A percentile compares a stretch with the other conserved stretches of the same genome.
phyloP scores from a whole-genome alignment of 78 protist species.

The Dictyostelium firmibasis region DNA sequence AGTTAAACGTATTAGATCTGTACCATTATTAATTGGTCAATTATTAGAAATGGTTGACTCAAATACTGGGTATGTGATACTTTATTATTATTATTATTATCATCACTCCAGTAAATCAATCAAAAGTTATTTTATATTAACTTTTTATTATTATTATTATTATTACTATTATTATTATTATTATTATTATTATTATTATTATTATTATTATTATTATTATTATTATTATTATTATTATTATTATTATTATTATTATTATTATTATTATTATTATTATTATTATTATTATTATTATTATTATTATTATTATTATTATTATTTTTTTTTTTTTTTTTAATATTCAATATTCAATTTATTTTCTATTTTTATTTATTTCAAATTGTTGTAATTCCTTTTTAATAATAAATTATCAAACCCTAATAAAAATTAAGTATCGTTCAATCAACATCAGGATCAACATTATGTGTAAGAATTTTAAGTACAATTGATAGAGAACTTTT shows the following conservation, averaged over 20 bases:
- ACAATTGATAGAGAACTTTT: constrained; percentile 99
- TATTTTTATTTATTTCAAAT: too few relatives aligned
- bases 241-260: too few relatives aligned
- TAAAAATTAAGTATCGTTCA: constrained; percentile 89
- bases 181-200: too few relatives aligned
- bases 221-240: too few relatives aligned
- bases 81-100: not conserved
- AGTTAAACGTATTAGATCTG: constrained; percentile 98
- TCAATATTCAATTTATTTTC: too few relatives aligned
- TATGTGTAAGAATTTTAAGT: constrained; percentile 97
- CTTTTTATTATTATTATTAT: not conserved
- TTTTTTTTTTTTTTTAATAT: too few relatives aligned
- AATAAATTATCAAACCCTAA: not conserved
- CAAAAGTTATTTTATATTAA: not conserved
- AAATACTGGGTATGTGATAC: constrained; percentile 71
- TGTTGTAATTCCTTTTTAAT: too few relatives aligned
- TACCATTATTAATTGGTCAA: constrained; percentile 99
- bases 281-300: too few relatives aligned
- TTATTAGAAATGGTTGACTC: constrained; percentile 99
- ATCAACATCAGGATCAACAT: constrained; percentile 96
- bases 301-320: too few relatives aligned
- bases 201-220: not conserved
- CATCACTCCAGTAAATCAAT: too few relatives aligned
- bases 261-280: too few relatives aligned
- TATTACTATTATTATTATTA: not conserved